phyloP scores from a whole-genome alignment of 306 rosid species.

The peach (Prunus persica) region DNA sequence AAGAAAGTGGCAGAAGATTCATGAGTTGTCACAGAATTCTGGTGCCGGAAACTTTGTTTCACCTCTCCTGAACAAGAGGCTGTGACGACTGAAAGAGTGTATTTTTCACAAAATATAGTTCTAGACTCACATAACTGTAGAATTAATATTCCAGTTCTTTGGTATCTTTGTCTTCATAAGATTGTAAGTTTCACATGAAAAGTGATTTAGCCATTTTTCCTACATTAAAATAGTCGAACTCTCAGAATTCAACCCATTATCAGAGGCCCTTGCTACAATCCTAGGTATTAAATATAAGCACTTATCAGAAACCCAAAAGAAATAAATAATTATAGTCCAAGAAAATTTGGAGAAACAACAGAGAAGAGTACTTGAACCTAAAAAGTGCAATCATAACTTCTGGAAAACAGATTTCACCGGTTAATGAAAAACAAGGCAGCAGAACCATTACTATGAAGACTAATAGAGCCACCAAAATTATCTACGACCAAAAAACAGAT shows the following conservation, averaged over 20 bases:
- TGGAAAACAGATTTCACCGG: not conserved
- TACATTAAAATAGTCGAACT: not conserved
- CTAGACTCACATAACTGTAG: not conserved
- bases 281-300: not conserved
- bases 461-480: not conserved
- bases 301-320: not conserved
- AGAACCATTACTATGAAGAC: not conserved
- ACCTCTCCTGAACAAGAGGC: not conserved
- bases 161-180: not conserved
- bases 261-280: not conserved
- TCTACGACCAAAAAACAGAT: not conserved
- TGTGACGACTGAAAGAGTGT: not conserved
- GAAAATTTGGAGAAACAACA: not conserved
- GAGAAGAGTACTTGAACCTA: not conserved
- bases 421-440: not conserved
- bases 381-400: not conserved
- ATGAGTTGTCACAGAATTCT: not conserved
- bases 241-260: not conserved
- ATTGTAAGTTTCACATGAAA: not conserved
- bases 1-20: conserved; percentile 2
- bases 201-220: not conserved
- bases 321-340: not conserved
- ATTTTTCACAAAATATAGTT: not conserved
- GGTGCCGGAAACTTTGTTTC: not conserved
- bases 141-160: not conserved